These are phyloP conservation scores for Ophiostoma angusticollis DNA, from an alignment of 2,329 filamentous ascomycete genomes.

Conservation along the genomic window DNA sequence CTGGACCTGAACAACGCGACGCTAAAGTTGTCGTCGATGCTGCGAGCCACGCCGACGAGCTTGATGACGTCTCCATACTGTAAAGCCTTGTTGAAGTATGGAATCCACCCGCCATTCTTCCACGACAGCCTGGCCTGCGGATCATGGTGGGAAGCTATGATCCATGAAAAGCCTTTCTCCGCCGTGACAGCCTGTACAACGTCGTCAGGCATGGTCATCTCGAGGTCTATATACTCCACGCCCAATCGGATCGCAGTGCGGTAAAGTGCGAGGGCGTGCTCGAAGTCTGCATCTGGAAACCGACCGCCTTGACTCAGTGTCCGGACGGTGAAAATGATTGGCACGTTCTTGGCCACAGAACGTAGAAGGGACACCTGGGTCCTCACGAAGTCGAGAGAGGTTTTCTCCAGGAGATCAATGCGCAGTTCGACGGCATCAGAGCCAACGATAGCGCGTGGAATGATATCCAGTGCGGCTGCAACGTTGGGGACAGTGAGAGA, in stretches of 20 bases:
- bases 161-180: slow-evolving; percentile 56
- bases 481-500: slow-evolving; percentile 76
- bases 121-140: slow-evolving; percentile 67
- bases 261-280: slow-evolving; percentile 65
- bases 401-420: slow-evolving; percentile 78
- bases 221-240: slow-evolving; percentile 84
- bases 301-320: slow-evolving; percentile 76
- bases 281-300: slow-evolving; percentile 65
- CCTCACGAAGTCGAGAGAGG: slow-evolving; percentile 61
- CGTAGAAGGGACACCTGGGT: slow-evolving; percentile 73
- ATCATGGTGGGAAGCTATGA: slow-evolving; percentile 95
- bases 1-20: slow-evolving; percentile 68
- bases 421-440: slow-evolving; percentile 88
- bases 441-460: slow-evolving; percentile 66
- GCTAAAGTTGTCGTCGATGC: slow-evolving; percentile 73
- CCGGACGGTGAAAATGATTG: slow-evolving; percentile 85
- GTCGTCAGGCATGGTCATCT: slow-evolving; percentile 73
- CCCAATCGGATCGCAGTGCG: slow-evolving; percentile 67
- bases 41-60: slow-evolving; percentile 69
- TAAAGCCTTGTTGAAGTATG: slow-evolving; percentile 77
- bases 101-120: slow-evolving; percentile 85
- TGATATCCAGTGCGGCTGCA: slow-evolving; percentile 44
- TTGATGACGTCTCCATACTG: slow-evolving; percentile 92
- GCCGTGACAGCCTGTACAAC: slow-evolving; percentile 57
- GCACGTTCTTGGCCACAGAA: slow-evolving; percentile 40